Evolutionary conservation across 2,329 filamentous ascomycete genomes (phyloP), one percentile per base, ranked within the genome.

Genomic region (Pyricularia sp.): DNA sequence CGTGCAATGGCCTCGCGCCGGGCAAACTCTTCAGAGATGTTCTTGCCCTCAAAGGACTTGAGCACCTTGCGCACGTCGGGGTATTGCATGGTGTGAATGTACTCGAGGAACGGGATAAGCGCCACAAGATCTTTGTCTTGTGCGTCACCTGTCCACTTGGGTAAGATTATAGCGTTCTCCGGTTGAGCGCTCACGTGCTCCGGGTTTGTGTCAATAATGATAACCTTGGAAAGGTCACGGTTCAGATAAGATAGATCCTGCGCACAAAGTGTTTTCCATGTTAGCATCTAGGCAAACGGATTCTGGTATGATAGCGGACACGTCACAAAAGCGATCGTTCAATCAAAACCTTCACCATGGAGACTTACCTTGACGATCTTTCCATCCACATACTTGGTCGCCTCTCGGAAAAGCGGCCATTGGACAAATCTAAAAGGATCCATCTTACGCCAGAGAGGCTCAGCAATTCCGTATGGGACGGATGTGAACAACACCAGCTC

Each of bases 181-280:
- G 95, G 95, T 77, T 99, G 95, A 72, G 91, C 87, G 74, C 92
- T 90, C 70, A 94, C 92, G 75, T 97, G 93, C 59, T 87, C 82
- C 58, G 90, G 81, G 72, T 96, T 90, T 65, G 93, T 97, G 78
- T 99, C 95, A 75, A 99, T 86, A 74, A 99, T 89, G 77, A 99
- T 93, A 66, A 97, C 93, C 82, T 98, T 98, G 73, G 92, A 95
- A 42, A 97, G 86, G 76, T 97, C 93, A 70, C 95, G 92, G 83
- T 99, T 99, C 66, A 99, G 88, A 81, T 97, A 98, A 2, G 93
- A 93, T n/a, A 99, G 88, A 77, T 99, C 95, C 92, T 96, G 74
- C 55, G 31, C 11, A 17, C 25, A 17, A 12, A 63, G 9, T 25
- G 68, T 65, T 77, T 69, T 76, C 72, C 26, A 66, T 69, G 55